phyloP scores from a whole-genome alignment of 305 asterid genomes.

The Fraxinus floribunda region DNA sequence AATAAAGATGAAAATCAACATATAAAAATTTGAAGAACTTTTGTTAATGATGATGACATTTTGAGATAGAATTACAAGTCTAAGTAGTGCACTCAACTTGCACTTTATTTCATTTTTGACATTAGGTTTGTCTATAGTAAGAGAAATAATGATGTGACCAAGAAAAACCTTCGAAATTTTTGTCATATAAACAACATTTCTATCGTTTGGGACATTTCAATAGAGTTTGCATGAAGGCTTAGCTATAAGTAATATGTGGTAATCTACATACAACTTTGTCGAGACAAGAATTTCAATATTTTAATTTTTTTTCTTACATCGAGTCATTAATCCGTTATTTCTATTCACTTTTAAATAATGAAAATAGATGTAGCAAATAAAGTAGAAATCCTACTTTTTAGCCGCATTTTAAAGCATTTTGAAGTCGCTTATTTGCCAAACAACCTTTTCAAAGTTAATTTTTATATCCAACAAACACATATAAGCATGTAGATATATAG shows the following conservation, averaged over 20 bases:
- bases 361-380: neutral
- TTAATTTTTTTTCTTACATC: neutral
- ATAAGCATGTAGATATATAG: neutral
- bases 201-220: neutral
- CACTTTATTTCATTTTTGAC: neutral
- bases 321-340: neutral
- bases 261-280: neutral
- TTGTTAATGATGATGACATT: neutral
- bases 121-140: neutral
- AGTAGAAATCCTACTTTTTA: neutral
- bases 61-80: neutral
- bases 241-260: neutral
- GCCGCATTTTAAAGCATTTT: neutral
- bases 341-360: neutral
- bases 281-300: neutral
- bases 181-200: neutral
- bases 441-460: neutral
- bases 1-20: too few relatives aligned
- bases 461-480: neutral
- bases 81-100: neutral
- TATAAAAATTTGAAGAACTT: neutral
- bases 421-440: neutral
- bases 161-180: neutral
- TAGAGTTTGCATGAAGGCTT: neutral
- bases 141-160: neutral